Evolutionary conservation across 2,329 filamentous ascomycete genomes (phyloP).

Genomic region (Cyanodermella asteris): DNA sequence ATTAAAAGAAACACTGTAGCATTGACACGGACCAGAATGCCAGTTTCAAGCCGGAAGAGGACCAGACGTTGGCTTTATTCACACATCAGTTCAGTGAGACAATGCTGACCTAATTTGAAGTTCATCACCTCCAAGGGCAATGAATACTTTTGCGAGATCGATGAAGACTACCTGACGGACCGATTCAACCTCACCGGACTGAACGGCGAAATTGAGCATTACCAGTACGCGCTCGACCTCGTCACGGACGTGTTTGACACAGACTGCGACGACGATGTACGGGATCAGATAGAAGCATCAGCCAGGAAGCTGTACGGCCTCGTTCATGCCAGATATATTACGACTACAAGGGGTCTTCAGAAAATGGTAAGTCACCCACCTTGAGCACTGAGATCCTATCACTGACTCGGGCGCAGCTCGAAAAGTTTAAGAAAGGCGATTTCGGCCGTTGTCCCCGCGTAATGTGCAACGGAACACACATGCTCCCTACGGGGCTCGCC

Average conservation of each 20-base stretch:
- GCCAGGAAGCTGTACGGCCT: slow-evolving; percentile 87
- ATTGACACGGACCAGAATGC: no score
- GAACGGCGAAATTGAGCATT: slow-evolving; percentile 95
- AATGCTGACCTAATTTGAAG: no score
- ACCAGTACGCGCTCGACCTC: slow-evolving; percentile 92
- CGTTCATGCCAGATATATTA: slow-evolving; percentile 89
- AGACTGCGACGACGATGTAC: slow-evolving; percentile 95
- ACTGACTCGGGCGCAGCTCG: slow-evolving; percentile 40
- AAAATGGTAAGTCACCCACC: slow-evolving; percentile 59
- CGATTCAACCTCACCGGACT: slow-evolving; percentile 94
- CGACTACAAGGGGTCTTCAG: slow-evolving; percentile 75
- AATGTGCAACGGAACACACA: slow-evolving; percentile 76
- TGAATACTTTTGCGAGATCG: slow-evolving; percentile 99
- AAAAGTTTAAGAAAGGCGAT: slow-evolving; percentile 96
- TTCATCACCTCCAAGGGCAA: slow-evolving; percentile 96
- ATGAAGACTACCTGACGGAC: slow-evolving; percentile 95
- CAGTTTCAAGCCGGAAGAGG: no score
- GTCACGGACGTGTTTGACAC: slow-evolving; percentile 97
- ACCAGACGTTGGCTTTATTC: no score
- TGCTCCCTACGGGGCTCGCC: slow-evolving; percentile 84
- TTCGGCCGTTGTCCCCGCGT: slow-evolving; percentile 97
- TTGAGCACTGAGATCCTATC: slow-evolving; percentile 3
- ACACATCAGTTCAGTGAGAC: no score
- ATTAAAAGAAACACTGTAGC: no score
- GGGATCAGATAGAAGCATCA: slow-evolving; percentile 94